These are phyloP conservation scores for Trametes cubensis DNA, from an alignment of 768 basidiomycete species.

Conservation along the genomic window DNA sequence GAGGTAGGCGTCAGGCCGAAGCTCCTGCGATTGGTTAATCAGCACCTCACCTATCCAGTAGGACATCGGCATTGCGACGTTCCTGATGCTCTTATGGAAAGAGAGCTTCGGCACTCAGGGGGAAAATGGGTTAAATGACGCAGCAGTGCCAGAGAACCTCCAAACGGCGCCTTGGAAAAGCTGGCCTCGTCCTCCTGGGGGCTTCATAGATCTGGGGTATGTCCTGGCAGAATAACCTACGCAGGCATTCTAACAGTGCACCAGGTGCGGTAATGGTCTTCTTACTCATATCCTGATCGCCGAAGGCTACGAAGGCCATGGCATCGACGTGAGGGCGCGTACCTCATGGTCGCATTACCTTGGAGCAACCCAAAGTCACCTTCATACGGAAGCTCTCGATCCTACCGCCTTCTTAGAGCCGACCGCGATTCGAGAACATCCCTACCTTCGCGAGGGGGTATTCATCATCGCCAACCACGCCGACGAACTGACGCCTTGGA, in stretches of 20 bases:
- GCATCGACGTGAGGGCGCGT: slow-evolving; percentile 85
- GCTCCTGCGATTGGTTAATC: not conserved
- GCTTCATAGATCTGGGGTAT: slow-evolving; percentile 89
- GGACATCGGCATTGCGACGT: slow-evolving; percentile 96
- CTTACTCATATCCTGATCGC: slow-evolving; percentile 82
- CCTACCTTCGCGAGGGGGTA: slow-evolving; percentile 45
- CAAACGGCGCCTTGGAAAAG: slow-evolving; percentile 56
- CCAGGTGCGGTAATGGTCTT: slow-evolving; percentile 89
- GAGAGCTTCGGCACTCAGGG: slow-evolving; percentile 36
- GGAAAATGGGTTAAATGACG: slow-evolving; percentile 6
- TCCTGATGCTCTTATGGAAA: slow-evolving; percentile 91
- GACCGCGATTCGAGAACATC: slow-evolving; percentile 5
- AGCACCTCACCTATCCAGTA: slow-evolving; percentile 33
- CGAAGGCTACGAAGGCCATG: slow-evolving; percentile 84
- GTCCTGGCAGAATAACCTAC: slow-evolving; percentile 25
- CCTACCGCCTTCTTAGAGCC: slow-evolving; percentile 43
- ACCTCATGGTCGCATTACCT: slow-evolving; percentile 86
- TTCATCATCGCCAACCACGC: slow-evolving; percentile 96
- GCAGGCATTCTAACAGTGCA: not conserved
- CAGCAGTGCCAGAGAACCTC: slow-evolving; percentile 13
- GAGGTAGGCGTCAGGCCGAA: slow-evolving; percentile 60
- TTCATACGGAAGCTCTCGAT: slow-evolving; percentile 74
- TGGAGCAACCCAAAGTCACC: slow-evolving; percentile 53
- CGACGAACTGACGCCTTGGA: slow-evolving; percentile 95
- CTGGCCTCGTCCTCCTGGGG: slow-evolving; percentile 81